Conservation (phyloP, 2,329 filamentous ascomycete species). For the Teratosphaeria epicoccoides region DNA sequence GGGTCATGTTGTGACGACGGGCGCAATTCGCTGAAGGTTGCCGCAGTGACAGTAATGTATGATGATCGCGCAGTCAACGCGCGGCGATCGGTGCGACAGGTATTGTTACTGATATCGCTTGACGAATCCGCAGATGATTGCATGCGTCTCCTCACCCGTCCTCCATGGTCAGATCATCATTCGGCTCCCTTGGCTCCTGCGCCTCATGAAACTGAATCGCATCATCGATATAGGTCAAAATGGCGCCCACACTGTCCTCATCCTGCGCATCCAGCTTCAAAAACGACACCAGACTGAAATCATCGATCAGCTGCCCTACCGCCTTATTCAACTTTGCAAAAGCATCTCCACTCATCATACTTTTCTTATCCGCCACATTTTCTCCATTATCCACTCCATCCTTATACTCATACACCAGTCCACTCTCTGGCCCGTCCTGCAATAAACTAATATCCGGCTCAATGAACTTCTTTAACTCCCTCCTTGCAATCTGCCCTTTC, state of each 20-base stretch:
- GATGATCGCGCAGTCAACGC: background rate
- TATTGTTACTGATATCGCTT: background rate
- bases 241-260: constrained; percentile 77
- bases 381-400: constrained; percentile 42
- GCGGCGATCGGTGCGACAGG: background rate
- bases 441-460: constrained; percentile 75
- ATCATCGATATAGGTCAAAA: constrained; percentile 88
- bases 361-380: constrained; percentile 51
- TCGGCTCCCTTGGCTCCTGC: constrained; percentile 78
- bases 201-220: constrained; percentile 88
- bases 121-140: background rate
- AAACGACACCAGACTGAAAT: constrained; percentile 97
- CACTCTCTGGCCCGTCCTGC: constrained; percentile 62
- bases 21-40: background rate
- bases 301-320: constrained; percentile 84
- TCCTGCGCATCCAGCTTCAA: constrained; percentile 79
- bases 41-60: background rate
- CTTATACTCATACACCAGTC: constrained; percentile 30
- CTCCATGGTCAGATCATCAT: constrained; percentile 44
- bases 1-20: no score
- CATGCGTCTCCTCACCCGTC: constrained; percentile 37
- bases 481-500: constrained; percentile 76
- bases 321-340: constrained; percentile 78
- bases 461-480: constrained; percentile 80
- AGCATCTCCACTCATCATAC: constrained; percentile 67